Conservation (phyloP, 495 filamentous ascomycete genomes). For the Tuber melanosporum region DNA sequence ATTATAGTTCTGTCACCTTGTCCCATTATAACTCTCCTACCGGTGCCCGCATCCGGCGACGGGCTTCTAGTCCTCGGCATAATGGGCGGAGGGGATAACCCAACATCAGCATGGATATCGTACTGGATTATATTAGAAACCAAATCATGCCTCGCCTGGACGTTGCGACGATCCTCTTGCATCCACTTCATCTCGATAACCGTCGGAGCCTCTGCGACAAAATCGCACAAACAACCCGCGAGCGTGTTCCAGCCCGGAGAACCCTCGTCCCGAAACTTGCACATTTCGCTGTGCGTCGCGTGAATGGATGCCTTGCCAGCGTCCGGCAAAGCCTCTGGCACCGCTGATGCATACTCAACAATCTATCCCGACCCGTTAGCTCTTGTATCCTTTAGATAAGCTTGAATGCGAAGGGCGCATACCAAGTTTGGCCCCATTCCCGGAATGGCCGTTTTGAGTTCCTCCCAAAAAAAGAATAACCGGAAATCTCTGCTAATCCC, state of each 20-base stretch:
- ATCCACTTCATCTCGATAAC: slow-evolving; percentile 58
- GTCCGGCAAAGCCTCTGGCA: slow-evolving; percentile 61
- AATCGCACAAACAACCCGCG: slow-evolving; percentile 63
- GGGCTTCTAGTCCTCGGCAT: slow-evolving; percentile 22
- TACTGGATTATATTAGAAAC: slow-evolving; percentile 25
- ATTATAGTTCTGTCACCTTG: slow-evolving; percentile 17
- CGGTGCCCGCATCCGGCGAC: slow-evolving; percentile 14
- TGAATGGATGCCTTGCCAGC: slow-evolving; percentile 73
- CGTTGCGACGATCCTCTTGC: slow-evolving; percentile 31
- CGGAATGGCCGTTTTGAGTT: slow-evolving; percentile 37
- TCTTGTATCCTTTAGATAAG: background rate
- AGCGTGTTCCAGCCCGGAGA: slow-evolving; percentile 70
- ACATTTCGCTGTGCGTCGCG: slow-evolving; percentile 80
- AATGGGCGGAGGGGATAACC: slow-evolving; percentile 12
- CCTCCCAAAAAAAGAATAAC: slow-evolving; percentile 57
- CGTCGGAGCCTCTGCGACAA: slow-evolving; percentile 55
- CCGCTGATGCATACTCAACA: slow-evolving; percentile 69
- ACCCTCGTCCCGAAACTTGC: slow-evolving; percentile 68
- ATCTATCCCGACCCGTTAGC: slow-evolving; percentile 23
- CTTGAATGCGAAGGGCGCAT: slow-evolving; percentile 5
- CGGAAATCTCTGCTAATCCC: slow-evolving; percentile 66
- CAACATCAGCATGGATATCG: slow-evolving; percentile 18
- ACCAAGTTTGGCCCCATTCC: slow-evolving; percentile 39
- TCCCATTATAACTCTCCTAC: slow-evolving; percentile 12
- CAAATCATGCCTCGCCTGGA: slow-evolving; percentile 22